phyloP scores from a whole-genome alignment of 148 eudicot genomes.

The Camellia japonica region DNA sequence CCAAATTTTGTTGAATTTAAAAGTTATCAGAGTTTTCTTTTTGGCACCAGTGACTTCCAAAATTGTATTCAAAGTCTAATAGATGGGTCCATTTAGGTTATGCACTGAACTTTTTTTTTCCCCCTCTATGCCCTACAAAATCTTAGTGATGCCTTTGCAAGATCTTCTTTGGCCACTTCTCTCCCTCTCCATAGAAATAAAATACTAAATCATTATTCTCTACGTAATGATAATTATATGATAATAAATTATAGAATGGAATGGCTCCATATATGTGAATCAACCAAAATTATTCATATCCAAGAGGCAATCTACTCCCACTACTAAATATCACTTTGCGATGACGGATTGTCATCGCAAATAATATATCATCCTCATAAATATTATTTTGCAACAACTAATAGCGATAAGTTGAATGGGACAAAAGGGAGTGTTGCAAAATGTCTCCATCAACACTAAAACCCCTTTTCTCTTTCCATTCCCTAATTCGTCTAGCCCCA shows the following conservation, averaged over 20 bases:
- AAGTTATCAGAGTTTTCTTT: background rate
- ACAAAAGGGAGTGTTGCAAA: too few species aligned
- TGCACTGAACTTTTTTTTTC: background rate
- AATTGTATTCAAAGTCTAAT: background rate
- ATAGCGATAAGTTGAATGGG: too few species aligned
- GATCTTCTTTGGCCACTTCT: background rate
- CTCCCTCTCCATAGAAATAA: background rate
- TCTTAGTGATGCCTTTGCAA: conserved; percentile 18
- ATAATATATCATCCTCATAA: too few species aligned
- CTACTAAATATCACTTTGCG: too few species aligned
- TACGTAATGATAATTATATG: background rate
- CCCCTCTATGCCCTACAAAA: conserved; percentile 18
- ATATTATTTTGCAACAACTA: too few species aligned
- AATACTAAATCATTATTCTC: conserved; percentile 1
- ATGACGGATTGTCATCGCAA: too few species aligned
- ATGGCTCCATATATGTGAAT: background rate
- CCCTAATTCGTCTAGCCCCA: too few species aligned
- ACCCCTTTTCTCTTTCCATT: too few species aligned
- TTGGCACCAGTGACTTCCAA: background rate
- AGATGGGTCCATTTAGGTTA: background rate
- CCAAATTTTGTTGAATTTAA: background rate
- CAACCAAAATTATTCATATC: background rate
- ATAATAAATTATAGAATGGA: too few species aligned
- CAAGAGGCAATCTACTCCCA: too few species aligned
- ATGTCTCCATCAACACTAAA: too few species aligned